Conservation (phyloP, 2,329 filamentous ascomycete species). For the Phialophora expanda region DNA sequence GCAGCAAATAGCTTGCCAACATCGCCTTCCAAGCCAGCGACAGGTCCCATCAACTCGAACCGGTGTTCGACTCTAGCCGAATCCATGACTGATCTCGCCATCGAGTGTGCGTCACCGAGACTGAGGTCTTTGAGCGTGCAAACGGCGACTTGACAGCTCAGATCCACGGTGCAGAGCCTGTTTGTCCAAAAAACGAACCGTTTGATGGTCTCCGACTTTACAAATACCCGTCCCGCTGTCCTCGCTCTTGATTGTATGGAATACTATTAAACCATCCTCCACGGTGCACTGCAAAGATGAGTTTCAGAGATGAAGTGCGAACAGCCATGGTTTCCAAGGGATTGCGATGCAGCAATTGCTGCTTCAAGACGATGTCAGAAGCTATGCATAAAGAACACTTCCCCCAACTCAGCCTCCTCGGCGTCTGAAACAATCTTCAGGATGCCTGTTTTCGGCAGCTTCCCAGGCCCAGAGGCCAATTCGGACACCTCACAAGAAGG, state of each 20-base stretch:
- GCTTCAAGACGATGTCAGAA: not conserved
- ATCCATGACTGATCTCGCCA: not conserved
- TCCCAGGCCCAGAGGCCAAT: not conserved
- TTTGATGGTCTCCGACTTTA: not conserved
- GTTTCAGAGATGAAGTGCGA: constrained; percentile 11
- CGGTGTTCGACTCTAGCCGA: not conserved
- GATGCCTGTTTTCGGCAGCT: constrained; percentile 5
- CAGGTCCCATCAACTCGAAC: too few relatives aligned
- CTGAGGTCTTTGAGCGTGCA: not conserved
- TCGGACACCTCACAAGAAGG: not conserved
- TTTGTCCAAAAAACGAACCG: too few relatives aligned
- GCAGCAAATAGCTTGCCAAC: not conserved
- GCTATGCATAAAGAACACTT: not conserved
- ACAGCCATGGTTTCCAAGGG: constrained; percentile 7
- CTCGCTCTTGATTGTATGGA: not conserved
- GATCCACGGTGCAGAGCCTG: not conserved
- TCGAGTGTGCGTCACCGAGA: not conserved
- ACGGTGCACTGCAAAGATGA: not conserved
- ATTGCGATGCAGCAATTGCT: not conserved
- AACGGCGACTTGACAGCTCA: not conserved
- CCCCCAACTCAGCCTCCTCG: not conserved
- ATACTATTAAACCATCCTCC: not conserved
- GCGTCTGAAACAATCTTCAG: not conserved
- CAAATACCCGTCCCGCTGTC: not conserved
- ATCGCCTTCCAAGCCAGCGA: not conserved